Evolutionary conservation across 2,329 filamentous ascomycete species (phyloP).

Genomic region (Venturia oleaginea): DNA sequence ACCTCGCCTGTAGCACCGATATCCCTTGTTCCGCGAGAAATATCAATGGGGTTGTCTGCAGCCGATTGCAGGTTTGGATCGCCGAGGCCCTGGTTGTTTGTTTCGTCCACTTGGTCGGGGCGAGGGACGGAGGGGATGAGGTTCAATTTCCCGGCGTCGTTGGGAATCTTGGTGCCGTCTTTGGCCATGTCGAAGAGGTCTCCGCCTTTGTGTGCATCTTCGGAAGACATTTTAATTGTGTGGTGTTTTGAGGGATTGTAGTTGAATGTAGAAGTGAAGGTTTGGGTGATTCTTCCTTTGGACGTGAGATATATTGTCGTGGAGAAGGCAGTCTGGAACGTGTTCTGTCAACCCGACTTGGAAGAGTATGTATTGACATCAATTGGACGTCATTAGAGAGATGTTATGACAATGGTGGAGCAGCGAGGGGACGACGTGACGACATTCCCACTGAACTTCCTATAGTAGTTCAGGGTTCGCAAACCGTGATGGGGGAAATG

Average conservation of each 20-base stretch:
- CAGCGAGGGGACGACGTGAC: not conserved
- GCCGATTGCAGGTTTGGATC: slow-evolving; percentile 31
- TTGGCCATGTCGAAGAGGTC: slow-evolving; percentile 29
- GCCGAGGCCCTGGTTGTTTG: slow-evolving; percentile 28
- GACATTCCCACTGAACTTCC: not conserved
- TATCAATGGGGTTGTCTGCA: slow-evolving; percentile 40
- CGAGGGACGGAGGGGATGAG: slow-evolving; percentile 40
- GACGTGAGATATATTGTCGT: not conserved
- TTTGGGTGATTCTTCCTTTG: not conserved
- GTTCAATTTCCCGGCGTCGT: slow-evolving; percentile 37
- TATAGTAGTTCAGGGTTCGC: not conserved
- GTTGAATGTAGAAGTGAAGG: not conserved
- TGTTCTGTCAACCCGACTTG: no score
- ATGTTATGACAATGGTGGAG: slow-evolving; percentile 4
- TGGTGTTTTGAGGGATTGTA: not conserved
- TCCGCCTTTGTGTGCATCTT: slow-evolving; percentile 24
- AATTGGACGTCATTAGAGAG: not conserved
- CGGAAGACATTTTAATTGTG: not conserved
- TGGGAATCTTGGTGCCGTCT: slow-evolving; percentile 31
- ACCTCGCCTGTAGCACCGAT: slow-evolving; percentile 27
- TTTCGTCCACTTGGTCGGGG: slow-evolving; percentile 35
- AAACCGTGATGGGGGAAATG: not conserved
- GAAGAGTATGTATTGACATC: not conserved
- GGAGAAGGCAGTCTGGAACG: not conserved
- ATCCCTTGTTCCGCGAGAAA: slow-evolving; percentile 30